Evolutionary conservation across 2,329 filamentous ascomycete species (phyloP), one percentile per base, ranked within the genome.

Genomic region (Pyricularia pennisetigena): DNA sequence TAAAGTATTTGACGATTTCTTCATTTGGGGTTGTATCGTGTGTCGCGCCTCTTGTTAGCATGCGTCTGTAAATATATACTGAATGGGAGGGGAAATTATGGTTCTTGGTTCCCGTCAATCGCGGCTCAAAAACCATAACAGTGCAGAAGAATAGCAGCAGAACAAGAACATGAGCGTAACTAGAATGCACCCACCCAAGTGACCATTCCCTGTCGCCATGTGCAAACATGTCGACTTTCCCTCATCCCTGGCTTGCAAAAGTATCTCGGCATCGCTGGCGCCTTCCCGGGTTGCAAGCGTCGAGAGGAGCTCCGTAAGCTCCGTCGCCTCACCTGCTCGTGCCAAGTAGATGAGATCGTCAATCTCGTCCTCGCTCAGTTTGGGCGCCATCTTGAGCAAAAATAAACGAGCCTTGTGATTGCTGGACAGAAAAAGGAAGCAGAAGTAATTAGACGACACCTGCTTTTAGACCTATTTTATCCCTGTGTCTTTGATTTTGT

Each of bases 301-400:
- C 14, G 84, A 79, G 67, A 96, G 82, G 9, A 81, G 76, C 41
- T 81, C 78, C 1, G 84, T 81, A 65, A 98, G 82, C 29, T 94
- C 91, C 23, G 83, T 80, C 69, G 88, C 82, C 71, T 97, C 94
- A 71, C 93, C 93, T 0, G 86, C 85, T 54, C 94, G 91, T 2
- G 93, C 86, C 72, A 92, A 88, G 81, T 97, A 97, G 72, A 98
- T 86, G 72, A 98, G 85, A 79, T 98, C 94, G 77, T 97, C 94
- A 74, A 96, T 90, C 78, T 93, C 87, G 67, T 97, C 94, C 76
- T 91, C 88, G 66, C 86, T 86, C 65, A 94, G 81, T 70, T 82
- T 81, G 26, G 82, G 82, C 30, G 82, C 80, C 79, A 85, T 85
- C 29, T 54, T 20, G 2, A n/a, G 20, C 5, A 54, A 9, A 23